phyloP scores from a whole-genome alignment of 352 stramenopile species.

The Phytophthora sp. region DNA sequence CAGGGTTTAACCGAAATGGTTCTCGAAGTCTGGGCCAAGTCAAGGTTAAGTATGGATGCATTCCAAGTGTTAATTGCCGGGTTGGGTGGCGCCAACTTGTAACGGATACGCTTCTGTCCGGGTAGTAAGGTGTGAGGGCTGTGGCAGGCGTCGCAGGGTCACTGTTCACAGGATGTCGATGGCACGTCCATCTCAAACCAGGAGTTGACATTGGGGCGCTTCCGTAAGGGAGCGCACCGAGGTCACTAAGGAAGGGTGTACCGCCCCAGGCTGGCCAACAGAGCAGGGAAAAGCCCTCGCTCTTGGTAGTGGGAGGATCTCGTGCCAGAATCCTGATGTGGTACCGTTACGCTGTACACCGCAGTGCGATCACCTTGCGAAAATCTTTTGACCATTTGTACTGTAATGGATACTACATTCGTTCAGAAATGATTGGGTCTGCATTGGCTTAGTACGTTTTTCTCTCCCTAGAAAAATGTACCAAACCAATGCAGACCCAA shows the following conservation, averaged over 20 bases:
- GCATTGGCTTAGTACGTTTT: too few species aligned
- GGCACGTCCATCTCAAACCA: constrained; percentile 56
- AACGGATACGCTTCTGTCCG: constrained; percentile 49
- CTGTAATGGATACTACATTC: too few species aligned
- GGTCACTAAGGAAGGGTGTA: constrained; percentile 61
- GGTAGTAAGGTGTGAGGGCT: constrained; percentile 46
- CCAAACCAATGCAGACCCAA: too few species aligned
- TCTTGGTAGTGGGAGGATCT: constrained; percentile 67
- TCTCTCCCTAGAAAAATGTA: too few species aligned
- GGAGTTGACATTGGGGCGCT: constrained; percentile 52
- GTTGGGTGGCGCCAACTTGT: constrained; percentile 58
- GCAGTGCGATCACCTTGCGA: constrained; percentile 36
- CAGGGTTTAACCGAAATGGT: constrained; percentile 8
- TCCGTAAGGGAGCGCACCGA: constrained; percentile 37
- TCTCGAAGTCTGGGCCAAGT: constrained; percentile 27
- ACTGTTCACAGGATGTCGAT: constrained; percentile 50
- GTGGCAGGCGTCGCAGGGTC: constrained; percentile 28
- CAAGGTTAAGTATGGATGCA: background rate
- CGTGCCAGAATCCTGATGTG: constrained; percentile 55
- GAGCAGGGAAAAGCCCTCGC: constrained; percentile 61
- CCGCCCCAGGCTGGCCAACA: constrained; percentile 58
- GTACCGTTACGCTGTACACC: constrained; percentile 13
- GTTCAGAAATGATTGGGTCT: background rate
- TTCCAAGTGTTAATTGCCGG: constrained; percentile 3
- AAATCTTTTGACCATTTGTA: too few species aligned